phyloP scores from a whole-genome alignment of 2,329 filamentous ascomycete genomes.

The Stemphylium beticola region DNA sequence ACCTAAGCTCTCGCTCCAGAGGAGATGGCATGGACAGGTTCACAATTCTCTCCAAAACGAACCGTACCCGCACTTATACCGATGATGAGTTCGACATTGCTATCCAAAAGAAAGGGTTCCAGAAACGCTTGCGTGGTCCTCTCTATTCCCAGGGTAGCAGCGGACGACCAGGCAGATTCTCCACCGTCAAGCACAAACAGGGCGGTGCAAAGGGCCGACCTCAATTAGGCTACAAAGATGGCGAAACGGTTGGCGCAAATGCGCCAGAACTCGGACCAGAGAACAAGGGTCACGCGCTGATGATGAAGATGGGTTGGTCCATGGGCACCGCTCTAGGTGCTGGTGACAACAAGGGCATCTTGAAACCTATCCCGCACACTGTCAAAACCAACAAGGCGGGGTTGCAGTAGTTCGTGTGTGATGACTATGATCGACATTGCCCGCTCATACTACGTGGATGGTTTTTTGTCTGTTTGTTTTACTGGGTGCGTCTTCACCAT shows the following conservation, averaged over 20 bases:
- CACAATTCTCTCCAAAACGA: constrained; percentile 77
- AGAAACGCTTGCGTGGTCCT: constrained; percentile 47
- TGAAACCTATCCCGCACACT: constrained; percentile 83
- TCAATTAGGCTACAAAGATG: constrained; percentile 69
- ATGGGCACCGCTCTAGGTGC: constrained; percentile 84
- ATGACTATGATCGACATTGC: neutral
- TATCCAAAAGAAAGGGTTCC: constrained; percentile 55
- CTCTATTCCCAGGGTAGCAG: constrained; percentile 15
- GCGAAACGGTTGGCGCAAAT: constrained; percentile 83
- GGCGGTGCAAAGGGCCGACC: constrained; percentile 22
- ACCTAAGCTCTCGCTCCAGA: constrained; percentile 82
- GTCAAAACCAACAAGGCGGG: constrained; percentile 88
- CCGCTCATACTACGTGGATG: neutral
- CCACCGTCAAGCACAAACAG: constrained; percentile 16
- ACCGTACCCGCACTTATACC: constrained; percentile 66
- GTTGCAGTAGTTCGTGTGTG: constrained; percentile 50
- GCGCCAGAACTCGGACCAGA: constrained; percentile 83
- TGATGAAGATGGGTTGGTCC: constrained; percentile 98
- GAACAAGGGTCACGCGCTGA: constrained; percentile 83
- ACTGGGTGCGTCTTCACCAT: neutral
- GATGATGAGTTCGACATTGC: constrained; percentile 60
- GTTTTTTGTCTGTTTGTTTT: neutral
- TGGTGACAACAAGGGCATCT: constrained; percentile 82
- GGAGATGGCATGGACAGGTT: constrained; percentile 76
- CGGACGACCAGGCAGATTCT: constrained; percentile 17